These are phyloP conservation scores for Neofusicoccum parvum DNA, from an alignment of 2,329 filamentous ascomycete genomes.

Conservation along the genomic window DNA sequence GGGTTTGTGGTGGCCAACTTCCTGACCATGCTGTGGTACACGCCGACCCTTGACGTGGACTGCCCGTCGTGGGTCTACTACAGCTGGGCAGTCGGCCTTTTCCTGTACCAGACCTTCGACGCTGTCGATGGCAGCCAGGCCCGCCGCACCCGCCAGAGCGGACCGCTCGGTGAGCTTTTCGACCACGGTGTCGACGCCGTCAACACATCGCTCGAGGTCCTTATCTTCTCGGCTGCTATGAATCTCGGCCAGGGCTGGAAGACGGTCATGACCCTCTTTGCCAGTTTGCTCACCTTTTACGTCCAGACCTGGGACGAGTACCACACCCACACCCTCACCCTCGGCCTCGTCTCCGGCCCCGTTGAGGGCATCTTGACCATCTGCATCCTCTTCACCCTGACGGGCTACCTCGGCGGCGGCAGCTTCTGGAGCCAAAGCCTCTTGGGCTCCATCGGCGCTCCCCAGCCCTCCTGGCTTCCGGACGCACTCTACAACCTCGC, in stretches of 20 bases:
- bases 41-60: conserved; percentile 88
- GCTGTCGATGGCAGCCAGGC: conserved; percentile 94
- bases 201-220: conserved; percentile 90
- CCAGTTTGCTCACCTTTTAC: conserved; percentile 91
- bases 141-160: conserved; percentile 86
- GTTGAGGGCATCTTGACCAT: conserved; percentile 92
- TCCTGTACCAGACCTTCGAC: conserved; percentile 98
- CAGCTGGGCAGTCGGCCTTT: conserved; percentile 84
- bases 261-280: conserved; percentile 81
- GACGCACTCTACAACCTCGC: conserved; percentile 73
- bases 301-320: conserved; percentile 99
- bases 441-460: conserved; percentile 70
- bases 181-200: conserved; percentile 95
- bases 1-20: conserved; percentile 87
- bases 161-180: conserved; percentile 92
- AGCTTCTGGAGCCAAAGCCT: conserved; percentile 92
- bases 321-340: conserved; percentile 91
- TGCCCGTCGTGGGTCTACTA: conserved; percentile 96
- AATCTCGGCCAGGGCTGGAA: conserved; percentile 93
- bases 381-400: conserved; percentile 78
- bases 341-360: conserved; percentile 89
- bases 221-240: conserved; percentile 89
- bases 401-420: conserved; percentile 81
- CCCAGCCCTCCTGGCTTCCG: conserved; percentile 66
- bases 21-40: conserved; percentile 92